A percentile compares a stretch with the other conserved stretches of the same genome.
phyloP scores from a whole-genome alignment of 1,284 basidiomycete genomes.

The Puccinia hordei region DNA sequence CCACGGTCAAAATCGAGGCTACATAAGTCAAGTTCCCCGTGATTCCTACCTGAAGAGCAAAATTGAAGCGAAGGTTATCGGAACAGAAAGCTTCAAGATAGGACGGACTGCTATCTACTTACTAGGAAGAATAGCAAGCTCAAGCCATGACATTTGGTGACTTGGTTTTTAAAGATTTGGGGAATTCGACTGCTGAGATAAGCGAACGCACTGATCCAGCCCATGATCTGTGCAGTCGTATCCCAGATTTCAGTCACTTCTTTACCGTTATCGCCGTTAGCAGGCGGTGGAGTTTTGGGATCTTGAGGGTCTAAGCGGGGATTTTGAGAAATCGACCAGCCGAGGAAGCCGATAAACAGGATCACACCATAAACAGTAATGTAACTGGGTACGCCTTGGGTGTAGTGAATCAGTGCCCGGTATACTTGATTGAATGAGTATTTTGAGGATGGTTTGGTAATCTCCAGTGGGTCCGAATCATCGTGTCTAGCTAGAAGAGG shows the following conservation, averaged over 20 bases:
- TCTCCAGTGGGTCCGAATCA: neutral
- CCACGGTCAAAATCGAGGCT: constrained; percentile 22
- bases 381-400: constrained; percentile 7
- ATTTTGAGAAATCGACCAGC: constrained; percentile 39
- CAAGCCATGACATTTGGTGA: constrained; percentile 59
- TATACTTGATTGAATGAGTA: neutral
- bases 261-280: neutral
- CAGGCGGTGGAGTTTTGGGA: constrained; percentile 8
- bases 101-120: neutral
- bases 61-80: neutral
- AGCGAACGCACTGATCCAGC: constrained; percentile 43
- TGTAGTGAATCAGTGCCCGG: neutral
- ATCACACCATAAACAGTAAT: constrained; percentile 30
- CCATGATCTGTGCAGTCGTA: constrained; percentile 30
- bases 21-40: constrained; percentile 49
- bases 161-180: constrained; percentile 59
- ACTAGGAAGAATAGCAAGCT: constrained; percentile 58
- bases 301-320: neutral
- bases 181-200: constrained; percentile 55
- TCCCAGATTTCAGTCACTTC: constrained; percentile 35
- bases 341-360: constrained; percentile 15
- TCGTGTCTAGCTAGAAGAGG: neutral
- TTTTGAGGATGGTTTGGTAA: neutral
- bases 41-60: constrained; percentile 35
- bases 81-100: neutral